Base-by-base conservation (phyloP, 306 rosid species). In the Hylodesmum podocarpum region DNA sequence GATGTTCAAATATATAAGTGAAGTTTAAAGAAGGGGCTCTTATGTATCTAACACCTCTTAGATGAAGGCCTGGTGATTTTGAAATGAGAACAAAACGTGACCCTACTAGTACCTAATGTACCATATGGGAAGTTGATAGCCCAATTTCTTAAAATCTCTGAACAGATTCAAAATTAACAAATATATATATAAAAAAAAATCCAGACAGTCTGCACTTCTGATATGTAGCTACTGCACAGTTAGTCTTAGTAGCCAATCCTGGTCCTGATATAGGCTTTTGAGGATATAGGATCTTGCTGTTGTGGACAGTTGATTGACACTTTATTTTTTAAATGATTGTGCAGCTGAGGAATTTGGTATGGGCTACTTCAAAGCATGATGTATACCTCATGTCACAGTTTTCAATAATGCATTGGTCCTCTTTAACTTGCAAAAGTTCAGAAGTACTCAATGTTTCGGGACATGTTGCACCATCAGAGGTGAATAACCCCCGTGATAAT, bases 311-410 rank as follows among this genome's bases (percentile, higher is more conserved):
- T 39, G 37, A 41, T 57, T 82, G 82, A 77, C 64, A 22, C 53
- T 46, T 18, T 47, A 12, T 66, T 50, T 73, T 41, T 63, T 71
- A 43, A 54, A 72, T 66, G 62, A 19, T 72, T 58, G 37, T 80
- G 85, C 88, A 92, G 97, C 85, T 92, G 87, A 89, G 97, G 88
- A 92, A 92, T 80, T 84, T 92, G 86, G 93, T 91, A 77, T 91
- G 97, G 93, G 88, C 97, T 66, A 88, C 95, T 27, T 88, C 97
- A 66, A 91, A 92, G 76, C 97, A 92, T 81, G 95, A 89, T 81
- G 91, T 90, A 43, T 92, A 92, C 83, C 89, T 92, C 37, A 78
- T 90, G 87, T 89, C 93, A 34, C 84, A 85, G 81, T 88, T 76
- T 81, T 84, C 90, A 39, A 75, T 92, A 62, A 68, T 87, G 71